Conservation (phyloP, 1,139 yeast species). For the Zygotorulaspora mrakii region DNA sequence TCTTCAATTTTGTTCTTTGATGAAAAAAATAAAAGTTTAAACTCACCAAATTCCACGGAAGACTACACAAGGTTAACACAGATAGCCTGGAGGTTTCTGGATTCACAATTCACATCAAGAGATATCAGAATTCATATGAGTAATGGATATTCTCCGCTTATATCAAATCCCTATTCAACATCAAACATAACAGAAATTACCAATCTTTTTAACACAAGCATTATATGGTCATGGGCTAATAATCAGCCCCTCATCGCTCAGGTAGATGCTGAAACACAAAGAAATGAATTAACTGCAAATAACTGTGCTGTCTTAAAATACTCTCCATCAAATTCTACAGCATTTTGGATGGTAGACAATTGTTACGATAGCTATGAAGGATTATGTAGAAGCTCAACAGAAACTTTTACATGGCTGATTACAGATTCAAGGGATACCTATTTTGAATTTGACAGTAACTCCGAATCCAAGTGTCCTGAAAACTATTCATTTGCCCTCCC, state of each 20-base stretch:
- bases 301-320: slow-evolving; percentile 54
- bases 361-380: slow-evolving; percentile 55
- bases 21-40: slow-evolving; percentile 21
- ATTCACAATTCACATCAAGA: slow-evolving; percentile 37
- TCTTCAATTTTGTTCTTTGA: slow-evolving; percentile 19
- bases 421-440: slow-evolving; percentile 42
- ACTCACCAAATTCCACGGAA: slow-evolving; percentile 25
- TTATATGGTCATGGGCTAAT: slow-evolving; percentile 69
- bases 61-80: slow-evolving; percentile 17
- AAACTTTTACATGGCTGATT: slow-evolving; percentile 50
- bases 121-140: slow-evolving; percentile 41
- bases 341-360: slow-evolving; percentile 58
- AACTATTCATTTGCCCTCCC: slow-evolving; percentile 59
- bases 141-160: slow-evolving; percentile 61
- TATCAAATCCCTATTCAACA: slow-evolving; percentile 36
- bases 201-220: slow-evolving; percentile 37
- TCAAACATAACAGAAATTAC: slow-evolving; percentile 33
- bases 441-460: slow-evolving; percentile 38
- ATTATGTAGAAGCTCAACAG: slow-evolving; percentile 50
- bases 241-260: slow-evolving; percentile 45
- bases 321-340: slow-evolving; percentile 32
- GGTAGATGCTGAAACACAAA: slow-evolving; percentile 19
- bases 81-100: slow-evolving; percentile 40
- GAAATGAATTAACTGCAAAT: slow-evolving; percentile 41
- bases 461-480: slow-evolving; percentile 51